Base-by-base conservation (phyloP, 371 early-diverging fungal genomes). In the Circinella minor region DNA sequence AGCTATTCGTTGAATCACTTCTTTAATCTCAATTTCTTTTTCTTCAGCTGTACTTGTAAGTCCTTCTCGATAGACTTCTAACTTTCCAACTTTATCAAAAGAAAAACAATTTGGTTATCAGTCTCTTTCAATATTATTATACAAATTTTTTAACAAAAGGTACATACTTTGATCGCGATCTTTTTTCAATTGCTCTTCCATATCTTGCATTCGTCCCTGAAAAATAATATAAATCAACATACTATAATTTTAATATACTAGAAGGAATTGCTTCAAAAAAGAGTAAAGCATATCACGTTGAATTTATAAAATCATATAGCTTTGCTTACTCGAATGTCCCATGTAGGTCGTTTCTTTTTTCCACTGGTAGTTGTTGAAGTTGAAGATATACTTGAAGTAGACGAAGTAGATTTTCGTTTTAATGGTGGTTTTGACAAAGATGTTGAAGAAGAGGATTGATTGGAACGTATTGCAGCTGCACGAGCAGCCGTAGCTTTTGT, bases 151-250 rank as follows among this genome's bases (percentile, higher is more conserved):
- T n/a, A n/a, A n/a, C n/a, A n/a, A 51, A 5, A n/a, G n/a, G 15
- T 13, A 51, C 51, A 54, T 75, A 81, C 81, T 63, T 66, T 69
- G 67, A n/a, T 75, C 61, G 18, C 62, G 38, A 49, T 77, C 73
- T 38, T 74, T 38, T 62, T 78, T 63, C 34, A 76, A 69, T 20
- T 75, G 55, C 7, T 74, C 69, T 20, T 77, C 75, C 74, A 82
- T 74, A 67, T 82, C 82, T 37, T 67, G 51, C 13, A 82, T 68
- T 63, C 77, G 74, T 15, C 82, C 82, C 82, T 82, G 64, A 13
- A 36, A 37, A 55, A 60, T 20, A 67, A 61, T 36, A 68, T 17
- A 10, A 62, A 64, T 38, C 38, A 57, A 18, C 27, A 37, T 15
- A 43, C 55, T 38, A 64, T 36, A n/a, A n/a, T 57, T 47, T 9